Evolutionary conservation across 495 filamentous ascomycete species (phyloP).

Genomic region (Aspergillus nanangensis): DNA sequence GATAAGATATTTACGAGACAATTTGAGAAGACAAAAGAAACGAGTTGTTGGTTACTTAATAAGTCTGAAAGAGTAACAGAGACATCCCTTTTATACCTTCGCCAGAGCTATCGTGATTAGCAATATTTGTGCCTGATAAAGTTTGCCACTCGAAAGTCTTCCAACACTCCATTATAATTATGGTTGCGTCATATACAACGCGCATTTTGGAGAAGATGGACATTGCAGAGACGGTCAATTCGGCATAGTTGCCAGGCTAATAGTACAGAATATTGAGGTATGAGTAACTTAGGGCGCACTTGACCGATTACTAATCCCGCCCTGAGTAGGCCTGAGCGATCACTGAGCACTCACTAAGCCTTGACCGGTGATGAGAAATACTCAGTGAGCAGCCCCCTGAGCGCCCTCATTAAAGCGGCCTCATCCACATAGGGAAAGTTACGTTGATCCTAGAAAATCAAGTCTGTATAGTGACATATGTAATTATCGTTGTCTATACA

Average conservation of each 20-base stretch:
- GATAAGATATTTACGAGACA: slow-evolving; percentile 5
- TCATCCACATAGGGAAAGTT: slow-evolving; percentile 8
- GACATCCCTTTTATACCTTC: slow-evolving; percentile 7
- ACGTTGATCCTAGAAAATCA: slow-evolving; percentile 9
- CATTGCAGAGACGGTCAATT: slow-evolving; percentile 5
- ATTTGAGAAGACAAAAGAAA: slow-evolving; percentile 3
- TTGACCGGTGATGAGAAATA: slow-evolving; percentile 4
- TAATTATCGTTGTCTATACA: too few relatives aligned
- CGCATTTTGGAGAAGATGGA: not conserved
- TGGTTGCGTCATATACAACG: slow-evolving; percentile 4
- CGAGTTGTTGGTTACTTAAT: slow-evolving; percentile 5
- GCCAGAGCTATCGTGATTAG: slow-evolving; percentile 6
- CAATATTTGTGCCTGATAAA: slow-evolving; percentile 1
- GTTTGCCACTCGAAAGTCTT: slow-evolving; percentile 5
- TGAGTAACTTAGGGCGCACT: not conserved
- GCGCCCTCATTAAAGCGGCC: slow-evolving; percentile 6
- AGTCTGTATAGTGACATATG: slow-evolving; percentile 5
- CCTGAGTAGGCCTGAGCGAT: slow-evolving; percentile 1
- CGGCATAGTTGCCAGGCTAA: slow-evolving; percentile 3
- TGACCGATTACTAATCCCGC: slow-evolving; percentile 1
- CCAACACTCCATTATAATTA: slow-evolving; percentile 5
- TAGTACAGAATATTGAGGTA: slow-evolving; percentile 7
- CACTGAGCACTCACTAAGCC: slow-evolving; percentile 2
- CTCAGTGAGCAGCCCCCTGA: slow-evolving; percentile 4
- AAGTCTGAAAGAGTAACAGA: slow-evolving; percentile 1